A percentile compares a stretch with the other conserved stretches of the same genome.
Evolutionary conservation across 495 filamentous ascomycete species (phyloP).

Genomic region (Cudoniella acicularis): DNA sequence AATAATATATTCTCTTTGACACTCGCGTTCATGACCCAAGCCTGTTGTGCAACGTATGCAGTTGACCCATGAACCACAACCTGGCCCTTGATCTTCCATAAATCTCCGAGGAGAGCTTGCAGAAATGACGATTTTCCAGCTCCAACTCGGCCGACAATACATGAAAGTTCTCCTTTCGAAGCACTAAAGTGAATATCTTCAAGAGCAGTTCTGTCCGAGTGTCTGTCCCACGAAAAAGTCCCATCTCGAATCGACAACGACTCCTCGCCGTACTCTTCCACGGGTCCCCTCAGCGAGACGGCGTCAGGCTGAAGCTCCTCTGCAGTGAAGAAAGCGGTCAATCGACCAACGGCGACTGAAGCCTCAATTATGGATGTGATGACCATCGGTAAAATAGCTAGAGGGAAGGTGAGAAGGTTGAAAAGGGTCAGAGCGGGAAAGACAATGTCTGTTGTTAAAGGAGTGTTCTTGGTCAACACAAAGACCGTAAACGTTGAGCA

Average conservation of each 20-base stretch:
- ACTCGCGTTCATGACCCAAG: constrained; percentile 98
- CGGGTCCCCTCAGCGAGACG: constrained; percentile 59
- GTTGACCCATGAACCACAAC: constrained; percentile 75
- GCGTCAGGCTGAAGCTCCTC: constrained; percentile 90
- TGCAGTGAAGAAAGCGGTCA: constrained; percentile 81
- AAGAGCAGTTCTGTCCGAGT: constrained; percentile 59
- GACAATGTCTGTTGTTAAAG: constrained; percentile 89
- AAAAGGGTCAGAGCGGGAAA: constrained; percentile 92
- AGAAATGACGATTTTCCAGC: constrained; percentile 92
- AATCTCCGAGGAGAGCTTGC: constrained; percentile 79
- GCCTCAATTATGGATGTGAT: constrained; percentile 96
- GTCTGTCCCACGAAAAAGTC: constrained; percentile 91
- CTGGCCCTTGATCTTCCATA: constrained; percentile 86
- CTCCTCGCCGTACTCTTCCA: constrained; percentile 74
- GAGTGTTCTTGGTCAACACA: constrained; percentile 73
- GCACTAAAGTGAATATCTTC: constrained; percentile 82
- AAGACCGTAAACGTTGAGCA: constrained; percentile 96
- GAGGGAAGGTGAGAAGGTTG: constrained; percentile 91
- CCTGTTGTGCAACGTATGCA: constrained; percentile 87
- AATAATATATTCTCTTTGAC: constrained; percentile 97
- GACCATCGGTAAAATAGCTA: constrained; percentile 94
- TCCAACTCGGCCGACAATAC: constrained; percentile 93
- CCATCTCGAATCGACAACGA: constrained; percentile 77
- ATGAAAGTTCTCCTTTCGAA: constrained; percentile 86
- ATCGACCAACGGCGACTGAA: constrained; percentile 81